Conservation (phyloP, 2,329 filamentous ascomycete species). For the Paradendryphiella salina region DNA sequence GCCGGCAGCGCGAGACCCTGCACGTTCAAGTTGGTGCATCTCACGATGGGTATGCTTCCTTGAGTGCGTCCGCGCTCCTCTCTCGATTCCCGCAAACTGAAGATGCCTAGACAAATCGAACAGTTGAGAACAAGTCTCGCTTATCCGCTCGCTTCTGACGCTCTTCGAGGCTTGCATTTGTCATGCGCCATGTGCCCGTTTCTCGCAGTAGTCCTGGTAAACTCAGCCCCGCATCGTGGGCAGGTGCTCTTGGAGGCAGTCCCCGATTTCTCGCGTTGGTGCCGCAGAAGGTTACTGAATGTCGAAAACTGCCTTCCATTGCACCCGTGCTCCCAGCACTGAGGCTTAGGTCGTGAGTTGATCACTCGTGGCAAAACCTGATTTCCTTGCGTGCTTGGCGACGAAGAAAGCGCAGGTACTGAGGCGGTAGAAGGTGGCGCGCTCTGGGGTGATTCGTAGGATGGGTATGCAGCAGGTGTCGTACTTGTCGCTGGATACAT, state of each 20-base stretch:
- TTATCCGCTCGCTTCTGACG: slow-evolving; percentile 44
- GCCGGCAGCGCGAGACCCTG: neutral
- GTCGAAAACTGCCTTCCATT: slow-evolving; percentile 95
- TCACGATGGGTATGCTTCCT: neutral
- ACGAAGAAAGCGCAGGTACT: slow-evolving; percentile 35
- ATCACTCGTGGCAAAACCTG: slow-evolving; percentile 60
- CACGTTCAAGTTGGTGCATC: neutral
- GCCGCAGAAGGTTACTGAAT: slow-evolving; percentile 89
- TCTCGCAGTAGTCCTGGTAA: slow-evolving; percentile 83
- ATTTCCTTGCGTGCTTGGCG: slow-evolving; percentile 30
- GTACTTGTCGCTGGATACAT: slow-evolving; percentile 45
- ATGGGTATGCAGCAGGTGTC: slow-evolving; percentile 37
- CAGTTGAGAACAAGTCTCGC: neutral
- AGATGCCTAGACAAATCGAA: slow-evolving; percentile 1
- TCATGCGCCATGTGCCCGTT: slow-evolving; percentile 87
- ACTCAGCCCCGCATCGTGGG: slow-evolving; percentile 88
- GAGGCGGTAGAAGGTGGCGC: slow-evolving; percentile 23
- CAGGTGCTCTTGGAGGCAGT: slow-evolving; percentile 87
- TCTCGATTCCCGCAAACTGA: neutral
- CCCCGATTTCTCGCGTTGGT: slow-evolving; percentile 92
- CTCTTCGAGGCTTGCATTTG: slow-evolving; percentile 80
- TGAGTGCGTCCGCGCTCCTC: neutral
- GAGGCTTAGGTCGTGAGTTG: slow-evolving; percentile 82
- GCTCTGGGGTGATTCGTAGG: slow-evolving; percentile 37
- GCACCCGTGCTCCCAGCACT: slow-evolving; percentile 97